Evolutionary conservation across 2,329 filamentous ascomycete genomes (phyloP), one percentile per base, ranked within the genome.

Genomic region (Zarea fungicola): DNA sequence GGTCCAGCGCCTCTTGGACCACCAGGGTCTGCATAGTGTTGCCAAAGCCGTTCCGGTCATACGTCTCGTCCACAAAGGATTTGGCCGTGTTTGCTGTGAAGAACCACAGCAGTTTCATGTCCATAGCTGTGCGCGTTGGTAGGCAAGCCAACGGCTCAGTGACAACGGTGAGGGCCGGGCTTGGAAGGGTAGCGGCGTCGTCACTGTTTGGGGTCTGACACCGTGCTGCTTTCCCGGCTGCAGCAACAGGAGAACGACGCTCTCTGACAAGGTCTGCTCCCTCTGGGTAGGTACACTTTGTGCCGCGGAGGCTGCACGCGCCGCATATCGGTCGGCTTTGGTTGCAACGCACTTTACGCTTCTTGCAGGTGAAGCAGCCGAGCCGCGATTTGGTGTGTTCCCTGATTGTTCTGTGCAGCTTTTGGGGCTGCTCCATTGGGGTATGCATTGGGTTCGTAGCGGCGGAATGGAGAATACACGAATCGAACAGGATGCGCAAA

Each of bases 31-130:
- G 70, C 51, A 81, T 66, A 19, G 75, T 65, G 8, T 70, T 59
- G 50, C 73, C 68, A 46, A 74, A 56, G 1, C 62, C 55, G 9
- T 60, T 55, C 4, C 65, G 62, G 6, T 56, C 58, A 29, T 65
- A 65, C 14, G 62, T 60, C 19, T 70, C 61, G 23, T 73, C 60
- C 13, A 72, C 67, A 57, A 80, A 77, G 13, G 73, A 73, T 3
- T 62, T 52, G 54, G 64, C 75, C 8, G 74, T 75, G 26, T 69
- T 60, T 8, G 65, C 66, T 11, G 73, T 74, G 56, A 77, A 81
- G 56, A 77, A 77, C 76, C 76, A 80, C 6, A 81, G 57, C 34
- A 80, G 67, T 53, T 70, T 73, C 73, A 81, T 75, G 52, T 80
- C 76, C 36, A 32, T 14, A 19, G 13, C 19, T 6, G 19, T 34